These are phyloP conservation scores for Fusarium miscanthi DNA, from an alignment of 2,329 filamentous ascomycete genomes.

Conservation along the genomic window DNA sequence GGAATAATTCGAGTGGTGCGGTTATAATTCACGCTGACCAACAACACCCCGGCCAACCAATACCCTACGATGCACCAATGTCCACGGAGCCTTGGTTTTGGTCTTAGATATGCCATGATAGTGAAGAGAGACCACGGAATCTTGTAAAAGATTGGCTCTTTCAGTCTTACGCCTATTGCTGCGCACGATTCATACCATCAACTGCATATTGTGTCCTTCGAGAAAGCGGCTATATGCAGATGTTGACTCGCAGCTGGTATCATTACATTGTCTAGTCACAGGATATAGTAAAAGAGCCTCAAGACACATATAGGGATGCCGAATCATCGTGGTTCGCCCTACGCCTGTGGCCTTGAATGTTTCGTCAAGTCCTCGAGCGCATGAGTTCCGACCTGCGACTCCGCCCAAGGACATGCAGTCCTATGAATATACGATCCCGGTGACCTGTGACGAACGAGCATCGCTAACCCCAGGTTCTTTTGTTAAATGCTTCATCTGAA, in stretches of 20 bases:
- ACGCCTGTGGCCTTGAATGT: not conserved
- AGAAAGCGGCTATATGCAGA: constrained; percentile 23
- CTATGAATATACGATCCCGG: constrained; percentile 24
- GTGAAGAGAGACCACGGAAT: not conserved
- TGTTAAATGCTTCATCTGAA: constrained; percentile 27
- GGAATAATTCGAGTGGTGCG: not conserved
- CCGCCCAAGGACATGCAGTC: not conserved
- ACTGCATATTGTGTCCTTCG: constrained; percentile 27
- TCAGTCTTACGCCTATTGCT: constrained; percentile 2
- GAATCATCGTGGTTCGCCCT: not conserved
- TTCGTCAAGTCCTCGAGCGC: not conserved
- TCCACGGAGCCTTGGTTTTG: not conserved
- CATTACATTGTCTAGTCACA: constrained; percentile 4
- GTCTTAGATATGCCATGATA: not conserved
- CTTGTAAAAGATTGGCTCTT: not conserved
- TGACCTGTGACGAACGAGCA: constrained; percentile 22
- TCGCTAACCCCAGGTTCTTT: not conserved
- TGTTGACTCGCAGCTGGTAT: constrained; percentile 3
- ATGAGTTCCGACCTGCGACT: not conserved
- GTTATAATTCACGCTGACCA: not conserved
- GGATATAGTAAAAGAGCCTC: constrained; percentile 8
- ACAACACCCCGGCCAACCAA: not conserved
- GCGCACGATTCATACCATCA: constrained; percentile 5
- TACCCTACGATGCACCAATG: not conserved
- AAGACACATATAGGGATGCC: not conserved